Evolutionary conservation across 352 stramenopile genomes (phyloP), one percentile per base, ranked within the genome.

Genomic region (Globisporangium lucens): DNA sequence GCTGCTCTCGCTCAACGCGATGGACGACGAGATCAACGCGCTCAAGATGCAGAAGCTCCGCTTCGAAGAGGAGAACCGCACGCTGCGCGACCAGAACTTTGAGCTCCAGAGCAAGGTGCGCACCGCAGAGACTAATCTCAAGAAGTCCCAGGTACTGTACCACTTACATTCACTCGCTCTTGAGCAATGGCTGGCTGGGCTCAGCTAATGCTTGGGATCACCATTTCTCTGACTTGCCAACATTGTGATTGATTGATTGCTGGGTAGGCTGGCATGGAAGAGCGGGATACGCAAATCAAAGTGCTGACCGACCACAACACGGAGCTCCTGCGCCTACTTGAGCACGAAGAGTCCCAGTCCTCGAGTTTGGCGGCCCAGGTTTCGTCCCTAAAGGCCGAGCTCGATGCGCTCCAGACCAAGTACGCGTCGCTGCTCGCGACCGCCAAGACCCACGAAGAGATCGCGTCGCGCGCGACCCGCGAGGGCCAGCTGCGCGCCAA

Each of bases 301-400:
- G 96, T 98, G 35, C 87, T 99, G 66, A 98, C 89, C 0, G 93
- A 98, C 70, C 97, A 99, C 76, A 99, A 98, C 79, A 93, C 85
- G 8, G 96, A 99, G 76, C 79, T 99, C 9, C 73, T 99, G 52
- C 89, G 94, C 43, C 75, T 99, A 35, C 77, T 99, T 24, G 95
- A 99, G 79, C 87, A 94, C 63, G 94, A 99, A 67, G 96, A 99
- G 74, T 79, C 88, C 4, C 93, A 98, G 63, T 90, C 78, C 22
- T 72, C 84, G 12, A 79, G 78, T 12, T 69, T 97, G 43, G 77
- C 74, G 0, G 70, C 75, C 33, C 80, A 94, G 57, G 93, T 87
- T 9, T 69, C 76, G 6, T 22, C 65, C 2, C 74, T 93, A 17
- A 80, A 85, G 61, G 72, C 70, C 17, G 93, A 98, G 33, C 70